Percentiles rank a stretch among this genome's conserved stretches.
Evolutionary conservation across 2,329 filamentous ascomycete species (phyloP).

Genomic region (Sclerotinia minor): DNA sequence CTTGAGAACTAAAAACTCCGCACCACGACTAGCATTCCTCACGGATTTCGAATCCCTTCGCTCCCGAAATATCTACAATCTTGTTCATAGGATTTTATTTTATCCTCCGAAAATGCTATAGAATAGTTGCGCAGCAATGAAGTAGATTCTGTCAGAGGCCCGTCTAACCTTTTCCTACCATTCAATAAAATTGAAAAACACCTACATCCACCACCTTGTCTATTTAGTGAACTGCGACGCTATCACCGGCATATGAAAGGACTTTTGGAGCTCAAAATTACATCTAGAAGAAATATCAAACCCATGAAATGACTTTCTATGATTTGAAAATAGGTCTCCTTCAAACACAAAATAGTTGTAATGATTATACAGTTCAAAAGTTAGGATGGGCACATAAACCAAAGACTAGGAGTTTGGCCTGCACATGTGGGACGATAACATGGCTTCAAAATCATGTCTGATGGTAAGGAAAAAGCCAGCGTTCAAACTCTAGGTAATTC

Average conservation of each 20-base stretch:
- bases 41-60: too few species aligned
- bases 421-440: neutral
- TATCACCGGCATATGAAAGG: neutral
- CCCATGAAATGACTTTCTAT: neutral
- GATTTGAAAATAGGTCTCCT: neutral
- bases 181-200: neutral
- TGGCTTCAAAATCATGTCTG: neutral
- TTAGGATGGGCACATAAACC: neutral
- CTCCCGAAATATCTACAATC: neutral
- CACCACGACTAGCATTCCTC: neutral
- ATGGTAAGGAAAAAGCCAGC: neutral
- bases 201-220: neutral
- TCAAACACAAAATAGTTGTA: neutral
- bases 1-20: neutral
- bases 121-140: too few species aligned
- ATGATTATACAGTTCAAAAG: neutral
- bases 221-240: neutral
- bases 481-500: neutral
- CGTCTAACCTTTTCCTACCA: neutral
- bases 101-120: neutral
- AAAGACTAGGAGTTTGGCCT: neutral
- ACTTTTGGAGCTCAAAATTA: neutral
- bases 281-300: neutral
- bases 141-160: neutral
- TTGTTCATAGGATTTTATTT: neutral